phyloP scores from a whole-genome alignment of 306 rosid genomes.

The Vigna unguiculata region DNA sequence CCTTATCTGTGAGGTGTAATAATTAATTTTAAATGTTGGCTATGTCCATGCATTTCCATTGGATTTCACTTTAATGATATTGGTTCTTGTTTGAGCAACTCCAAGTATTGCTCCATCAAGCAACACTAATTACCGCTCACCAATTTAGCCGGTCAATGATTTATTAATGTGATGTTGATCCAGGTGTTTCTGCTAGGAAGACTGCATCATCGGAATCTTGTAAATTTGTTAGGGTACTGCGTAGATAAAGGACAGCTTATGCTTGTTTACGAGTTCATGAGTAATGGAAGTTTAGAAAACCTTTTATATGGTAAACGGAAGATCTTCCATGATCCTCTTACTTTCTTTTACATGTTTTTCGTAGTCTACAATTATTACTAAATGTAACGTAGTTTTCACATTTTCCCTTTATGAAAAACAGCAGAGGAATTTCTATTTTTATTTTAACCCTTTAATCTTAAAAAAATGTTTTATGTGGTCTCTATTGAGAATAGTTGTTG shows the following conservation, averaged over 20 bases:
- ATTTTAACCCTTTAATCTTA: background rate
- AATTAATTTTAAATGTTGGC: background rate
- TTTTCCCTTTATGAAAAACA: background rate
- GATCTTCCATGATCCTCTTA: constrained; percentile 23
- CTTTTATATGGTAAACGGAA: constrained; percentile 65
- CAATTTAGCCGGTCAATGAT: constrained; percentile 11
- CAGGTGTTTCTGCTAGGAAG: constrained; percentile 85
- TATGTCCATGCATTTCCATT: background rate
- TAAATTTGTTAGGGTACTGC: constrained; percentile 81
- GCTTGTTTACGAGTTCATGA: constrained; percentile 80
- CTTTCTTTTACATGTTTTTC: constrained; percentile 7
- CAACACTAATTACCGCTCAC: background rate
- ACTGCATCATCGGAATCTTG: constrained; percentile 88
- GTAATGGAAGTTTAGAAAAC: constrained; percentile 77
- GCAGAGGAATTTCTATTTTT: background rate
- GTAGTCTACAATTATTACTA: constrained; percentile 8
- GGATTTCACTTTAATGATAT: background rate
- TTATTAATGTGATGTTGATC: constrained; percentile 38
- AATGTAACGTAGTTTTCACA: background rate
- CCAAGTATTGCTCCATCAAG: background rate
- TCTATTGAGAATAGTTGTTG: constrained; percentile 39
- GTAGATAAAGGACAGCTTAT: constrained; percentile 80
- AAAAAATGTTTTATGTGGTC: constrained; percentile 7
- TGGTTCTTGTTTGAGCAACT: background rate
- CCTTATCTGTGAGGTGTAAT: background rate